Conservation (phyloP, 139 green algal species). For the Asterochloris erici region DNA sequence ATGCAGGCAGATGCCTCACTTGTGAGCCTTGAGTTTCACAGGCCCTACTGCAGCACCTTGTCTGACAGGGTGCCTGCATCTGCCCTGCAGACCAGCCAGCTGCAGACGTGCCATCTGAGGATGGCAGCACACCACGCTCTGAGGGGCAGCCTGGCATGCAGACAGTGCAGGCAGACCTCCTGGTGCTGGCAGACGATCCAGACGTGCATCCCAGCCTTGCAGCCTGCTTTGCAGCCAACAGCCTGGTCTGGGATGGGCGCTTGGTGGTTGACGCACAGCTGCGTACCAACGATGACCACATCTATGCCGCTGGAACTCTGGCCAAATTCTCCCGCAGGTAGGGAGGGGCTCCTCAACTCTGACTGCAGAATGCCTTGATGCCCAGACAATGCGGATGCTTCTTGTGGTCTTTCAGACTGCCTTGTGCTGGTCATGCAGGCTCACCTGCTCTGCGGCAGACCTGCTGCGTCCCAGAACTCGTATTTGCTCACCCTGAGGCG, state of each 20-base stretch:
- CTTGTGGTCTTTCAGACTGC: neutral
- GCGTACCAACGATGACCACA: constrained; percentile 47
- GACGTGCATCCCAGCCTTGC: constrained; percentile 27
- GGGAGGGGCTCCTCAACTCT: neutral
- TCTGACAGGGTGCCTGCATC: no score
- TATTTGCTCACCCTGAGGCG: neutral
- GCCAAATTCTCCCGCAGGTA: constrained; percentile 53
- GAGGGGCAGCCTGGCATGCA: neutral
- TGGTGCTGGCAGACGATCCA: constrained; percentile 38
- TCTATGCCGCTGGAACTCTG: constrained; percentile 52
- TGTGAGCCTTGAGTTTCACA: no score
- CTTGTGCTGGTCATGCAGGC: constrained; percentile 2
- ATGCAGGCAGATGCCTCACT: no score
- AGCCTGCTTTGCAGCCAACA: constrained; percentile 40
- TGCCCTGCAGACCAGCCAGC: no score
- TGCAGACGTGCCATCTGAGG: neutral
- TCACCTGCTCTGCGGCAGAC: neutral
- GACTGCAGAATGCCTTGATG: neutral
- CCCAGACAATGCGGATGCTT: neutral
- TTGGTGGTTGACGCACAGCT: constrained; percentile 66
- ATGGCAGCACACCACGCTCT: neutral
- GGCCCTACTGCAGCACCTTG: no score
- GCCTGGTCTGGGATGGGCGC: constrained; percentile 65
- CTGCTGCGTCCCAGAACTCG: neutral
- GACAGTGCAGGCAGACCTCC: constrained; percentile 32